Evolutionary conservation across 1,284 basidiomycete species (phyloP).

Genomic region (Wallemia hederae): DNA sequence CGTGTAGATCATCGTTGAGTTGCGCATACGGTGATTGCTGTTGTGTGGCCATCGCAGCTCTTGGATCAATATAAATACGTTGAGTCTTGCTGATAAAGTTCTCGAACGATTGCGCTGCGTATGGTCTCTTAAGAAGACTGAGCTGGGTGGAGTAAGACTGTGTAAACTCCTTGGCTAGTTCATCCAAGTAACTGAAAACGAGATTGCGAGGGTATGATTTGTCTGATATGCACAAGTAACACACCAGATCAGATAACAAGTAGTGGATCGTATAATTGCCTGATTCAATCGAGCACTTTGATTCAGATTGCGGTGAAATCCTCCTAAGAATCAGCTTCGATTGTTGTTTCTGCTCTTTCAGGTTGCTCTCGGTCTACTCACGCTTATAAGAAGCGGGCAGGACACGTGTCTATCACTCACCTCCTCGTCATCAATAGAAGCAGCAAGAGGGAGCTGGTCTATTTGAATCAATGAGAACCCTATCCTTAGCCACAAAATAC

Average conservation of each 20-base stretch:
- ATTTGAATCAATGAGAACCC: neutral
- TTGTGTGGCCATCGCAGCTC: conserved; percentile 29
- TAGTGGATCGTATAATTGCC: conserved; percentile 87
- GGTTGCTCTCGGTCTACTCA: conserved; percentile 51
- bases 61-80: conserved; percentile 71
- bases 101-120: conserved; percentile 69
- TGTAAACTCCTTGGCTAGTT: conserved; percentile 83
- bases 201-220: conserved; percentile 92
- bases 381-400: neutral
- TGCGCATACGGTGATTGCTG: conserved; percentile 13
- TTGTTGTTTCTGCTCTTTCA: conserved; percentile 96
- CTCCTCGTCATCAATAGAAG: conserved; percentile 81
- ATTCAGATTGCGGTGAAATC: conserved; percentile 74
- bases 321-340: conserved; percentile 85
- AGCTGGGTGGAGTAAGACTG: conserved; percentile 72
- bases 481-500: neutral
- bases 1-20: conserved; percentile 83
- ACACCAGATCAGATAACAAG: conserved; percentile 70
- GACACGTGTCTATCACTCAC: conserved; percentile 19
- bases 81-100: conserved; percentile 45
- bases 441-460: conserved; percentile 70
- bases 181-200: conserved; percentile 89
- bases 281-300: conserved; percentile 85
- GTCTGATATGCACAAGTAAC: conserved; percentile 84
- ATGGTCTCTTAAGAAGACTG: conserved; percentile 55